Conservation (phyloP, 1,139 yeast species). For the Scheffersomyces illinoinensis region DNA sequence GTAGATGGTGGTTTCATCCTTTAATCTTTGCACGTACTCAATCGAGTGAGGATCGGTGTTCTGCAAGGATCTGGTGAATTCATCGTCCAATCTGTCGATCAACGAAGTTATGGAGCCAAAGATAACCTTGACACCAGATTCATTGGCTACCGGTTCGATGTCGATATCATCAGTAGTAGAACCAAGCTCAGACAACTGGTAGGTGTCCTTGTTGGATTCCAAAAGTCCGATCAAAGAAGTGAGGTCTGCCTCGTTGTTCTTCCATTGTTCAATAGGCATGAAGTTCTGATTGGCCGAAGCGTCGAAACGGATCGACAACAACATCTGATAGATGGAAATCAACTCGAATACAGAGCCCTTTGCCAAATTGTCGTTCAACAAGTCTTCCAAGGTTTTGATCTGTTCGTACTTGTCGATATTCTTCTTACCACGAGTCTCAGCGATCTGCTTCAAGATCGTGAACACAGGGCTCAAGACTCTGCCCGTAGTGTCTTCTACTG, state of each 20-base stretch:
- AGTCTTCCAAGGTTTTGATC: constrained; percentile 65
- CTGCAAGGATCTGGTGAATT: constrained; percentile 84
- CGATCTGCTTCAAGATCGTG: constrained; percentile 68
- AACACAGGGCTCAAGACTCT: constrained; percentile 55
- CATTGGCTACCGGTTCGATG: constrained; percentile 67
- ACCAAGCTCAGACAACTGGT: constrained; percentile 79
- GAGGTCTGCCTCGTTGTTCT: constrained; percentile 63
- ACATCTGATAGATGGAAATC: constrained; percentile 75
- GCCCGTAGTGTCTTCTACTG: constrained; percentile 23
- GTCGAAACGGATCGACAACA: constrained; percentile 89
- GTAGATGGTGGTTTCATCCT: constrained; percentile 82
- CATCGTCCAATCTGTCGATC: constrained; percentile 94
- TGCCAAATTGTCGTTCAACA: constrained; percentile 37
- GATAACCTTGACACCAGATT: constrained; percentile 66
- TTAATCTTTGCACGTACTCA: constrained; percentile 87
- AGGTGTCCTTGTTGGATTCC: constrained; percentile 57
- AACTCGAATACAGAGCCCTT: constrained; percentile 61
- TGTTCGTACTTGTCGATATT: constrained; percentile 86
- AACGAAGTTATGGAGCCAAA: constrained; percentile 84
- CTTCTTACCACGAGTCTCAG: constrained; percentile 95
- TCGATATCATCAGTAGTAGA: constrained; percentile 78
- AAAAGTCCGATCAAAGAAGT: constrained; percentile 63
- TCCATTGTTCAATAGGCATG: constrained; percentile 87
- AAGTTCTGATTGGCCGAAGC: constrained; percentile 63
- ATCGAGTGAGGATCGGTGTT: constrained; percentile 92